Evolutionary conservation across 2,329 filamentous ascomycete species (phyloP), one percentile per base, ranked within the genome.

Genomic region (Colletotrichum orbiculare): DNA sequence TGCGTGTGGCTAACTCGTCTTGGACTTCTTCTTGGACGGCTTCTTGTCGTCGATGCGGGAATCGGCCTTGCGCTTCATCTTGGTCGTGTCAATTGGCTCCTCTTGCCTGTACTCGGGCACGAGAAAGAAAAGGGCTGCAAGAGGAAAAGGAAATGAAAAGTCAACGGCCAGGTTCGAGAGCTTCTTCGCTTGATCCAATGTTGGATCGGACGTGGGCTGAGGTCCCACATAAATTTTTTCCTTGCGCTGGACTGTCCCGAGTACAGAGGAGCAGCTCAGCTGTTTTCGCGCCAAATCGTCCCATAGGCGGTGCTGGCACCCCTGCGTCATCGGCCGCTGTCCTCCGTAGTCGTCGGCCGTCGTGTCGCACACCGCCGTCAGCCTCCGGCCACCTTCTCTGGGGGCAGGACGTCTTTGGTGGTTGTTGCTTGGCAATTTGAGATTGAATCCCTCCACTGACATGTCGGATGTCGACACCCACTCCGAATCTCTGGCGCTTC

Each of bases 11-110:
- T 70, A 73, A 84, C 83, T 74, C 66, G 77, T 78, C 75, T 84
- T 85, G 69, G 82, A 76, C 74, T 85, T 85, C 76, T 88, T 89
- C 74, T 82, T 85, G 68, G 73, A 72, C 68, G 76, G 77, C 69
- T 76, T 81, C 64, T 79, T 81, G 72, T 76, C 77, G 67, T 74
- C 77, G 56, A 75, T 73, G 68, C 81, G 78, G 66, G 77, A 74
- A 50, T 83, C 81, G 66, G 86, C 85, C 75, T 89, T 89, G 79
- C 87, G 84, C 79, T 89, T 89, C 84, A 87, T 87, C 6, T 69
- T 79, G 71, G 47, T 48, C n/a, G 33, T 25, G 52, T 34, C 38
- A 54, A 53, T 46, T 45, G 60, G n/a, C 39, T 11, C n/a, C 41
- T 37, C 12, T 13, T 15, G 13, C 8, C 9, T 25, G 42, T 46